phyloP scores from a whole-genome alignment of 805 yeast species.

The Cyberlindnera meyerae region DNA sequence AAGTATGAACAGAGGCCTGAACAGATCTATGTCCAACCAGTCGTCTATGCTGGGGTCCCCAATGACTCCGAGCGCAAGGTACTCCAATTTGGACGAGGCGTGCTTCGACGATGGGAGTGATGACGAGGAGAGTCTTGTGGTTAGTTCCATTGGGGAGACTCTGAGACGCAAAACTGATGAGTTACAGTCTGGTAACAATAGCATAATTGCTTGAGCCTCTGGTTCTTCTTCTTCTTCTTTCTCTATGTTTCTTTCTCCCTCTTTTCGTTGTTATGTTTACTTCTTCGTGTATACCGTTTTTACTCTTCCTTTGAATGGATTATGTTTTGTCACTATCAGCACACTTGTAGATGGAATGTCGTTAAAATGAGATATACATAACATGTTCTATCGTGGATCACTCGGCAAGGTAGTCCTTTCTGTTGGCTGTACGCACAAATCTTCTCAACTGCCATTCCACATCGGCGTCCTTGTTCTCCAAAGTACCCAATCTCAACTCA shows the following conservation, averaged over 20 bases:
- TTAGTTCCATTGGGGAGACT: conserved; percentile 31
- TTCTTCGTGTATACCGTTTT: too few relatives aligned
- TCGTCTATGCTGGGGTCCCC: conserved; percentile 11
- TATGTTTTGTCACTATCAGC: too few relatives aligned
- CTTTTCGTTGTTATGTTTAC: too few relatives aligned
- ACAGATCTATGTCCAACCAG: conserved; percentile 12
- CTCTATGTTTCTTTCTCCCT: background rate
- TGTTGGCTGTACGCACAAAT: conserved; percentile 90
- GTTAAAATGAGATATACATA: too few relatives aligned
- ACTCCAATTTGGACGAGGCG: conserved; percentile 11
- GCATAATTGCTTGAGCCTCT: conserved; percentile 16
- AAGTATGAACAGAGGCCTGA: background rate
- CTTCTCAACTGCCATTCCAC: conserved; percentile 95
- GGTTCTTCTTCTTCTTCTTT: too few relatives aligned
- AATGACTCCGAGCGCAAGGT: conserved; percentile 11
- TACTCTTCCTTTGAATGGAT: too few relatives aligned
- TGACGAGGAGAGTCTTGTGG: conserved; percentile 27
- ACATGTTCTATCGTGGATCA: conserved; percentile 1
- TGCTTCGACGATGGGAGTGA: conserved; percentile 19
- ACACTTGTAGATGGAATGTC: too few relatives aligned
- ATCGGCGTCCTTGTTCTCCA: conserved; percentile 95
- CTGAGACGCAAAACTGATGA: conserved; percentile 29
- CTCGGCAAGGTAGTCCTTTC: conserved; percentile 72
- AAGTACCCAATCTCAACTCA: conserved; percentile 82
- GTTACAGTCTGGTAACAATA: conserved; percentile 18